A percentile compares a stretch with the other conserved stretches of the same genome.
These are phyloP conservation scores for Dentipellis sp. DNA, from an alignment of 768 basidiomycete genomes.

Conservation along the genomic window DNA sequence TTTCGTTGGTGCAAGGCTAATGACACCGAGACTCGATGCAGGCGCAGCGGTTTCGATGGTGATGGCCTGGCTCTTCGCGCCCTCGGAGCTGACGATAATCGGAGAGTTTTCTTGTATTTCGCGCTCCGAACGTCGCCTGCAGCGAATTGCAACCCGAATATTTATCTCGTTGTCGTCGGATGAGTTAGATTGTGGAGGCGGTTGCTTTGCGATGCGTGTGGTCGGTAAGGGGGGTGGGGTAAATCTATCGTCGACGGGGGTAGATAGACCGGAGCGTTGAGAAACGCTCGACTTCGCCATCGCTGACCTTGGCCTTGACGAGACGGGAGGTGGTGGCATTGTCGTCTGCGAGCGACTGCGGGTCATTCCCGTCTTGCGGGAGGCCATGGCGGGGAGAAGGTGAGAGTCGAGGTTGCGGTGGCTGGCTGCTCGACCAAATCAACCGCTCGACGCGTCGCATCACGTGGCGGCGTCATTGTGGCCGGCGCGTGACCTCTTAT, in stretches of 20 bases:
- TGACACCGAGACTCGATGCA: conserved; percentile 59
- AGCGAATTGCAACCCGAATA: conserved; percentile 90
- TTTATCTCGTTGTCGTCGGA: conserved; percentile 58
- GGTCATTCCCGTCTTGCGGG: conserved; percentile 47
- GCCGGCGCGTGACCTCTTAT: conserved; percentile 2
- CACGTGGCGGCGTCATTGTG: conserved; percentile 11
- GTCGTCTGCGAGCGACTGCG: conserved; percentile 31
- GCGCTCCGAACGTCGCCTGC: conserved; percentile 74
- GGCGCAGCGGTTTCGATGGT: conserved; percentile 74
- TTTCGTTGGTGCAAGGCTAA: conserved; percentile 64
- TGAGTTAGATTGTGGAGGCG: conserved; percentile 3
- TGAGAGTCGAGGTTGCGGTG: background rate
- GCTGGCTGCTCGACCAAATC: background rate
- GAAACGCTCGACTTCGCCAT: conserved; percentile 33
- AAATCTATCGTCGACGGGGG: conserved; percentile 16
- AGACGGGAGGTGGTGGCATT: conserved; percentile 27
- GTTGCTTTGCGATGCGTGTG: conserved; percentile 14
- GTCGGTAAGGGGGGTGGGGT: conserved; percentile 3
- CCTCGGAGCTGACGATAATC: conserved; percentile 72
- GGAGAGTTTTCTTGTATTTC: conserved; percentile 84
- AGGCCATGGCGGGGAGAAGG: conserved; percentile 38
- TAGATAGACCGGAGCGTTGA: conserved; percentile 22
- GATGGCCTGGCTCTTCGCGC: conserved; percentile 66
- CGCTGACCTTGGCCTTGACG: conserved; percentile 36
- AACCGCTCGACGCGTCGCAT: conserved; percentile 14